Conservation (phyloP, 1,284 basidiomycete species). For the Schizopora paradoxa region DNA sequence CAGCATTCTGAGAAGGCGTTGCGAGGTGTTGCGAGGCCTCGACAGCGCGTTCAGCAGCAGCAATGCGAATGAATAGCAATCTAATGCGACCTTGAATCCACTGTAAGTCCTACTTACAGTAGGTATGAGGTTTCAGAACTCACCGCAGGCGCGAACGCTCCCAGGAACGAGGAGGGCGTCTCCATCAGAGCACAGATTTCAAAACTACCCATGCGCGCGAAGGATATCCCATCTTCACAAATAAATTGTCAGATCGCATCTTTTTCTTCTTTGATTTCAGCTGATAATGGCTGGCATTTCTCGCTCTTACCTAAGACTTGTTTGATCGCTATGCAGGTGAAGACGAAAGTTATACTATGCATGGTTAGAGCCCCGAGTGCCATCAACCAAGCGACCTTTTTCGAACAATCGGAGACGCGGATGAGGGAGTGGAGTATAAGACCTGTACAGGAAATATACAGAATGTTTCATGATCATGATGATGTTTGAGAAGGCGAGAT, state of each 20-base stretch:
- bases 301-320: conserved; percentile 3
- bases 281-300: no score
- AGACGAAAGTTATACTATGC: conserved; percentile 1
- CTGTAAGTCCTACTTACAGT: neutral
- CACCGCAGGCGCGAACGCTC: conserved; percentile 10
- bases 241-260: no score
- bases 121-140: neutral
- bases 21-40: neutral
- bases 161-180: conserved; percentile 8
- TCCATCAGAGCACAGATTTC: conserved; percentile 5
- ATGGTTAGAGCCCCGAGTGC: conserved; percentile 3
- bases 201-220: no score
- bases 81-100: conserved; percentile 5
- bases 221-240: no score
- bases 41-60: conserved; percentile 14
- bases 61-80: conserved; percentile 8
- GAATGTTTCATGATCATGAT: no score
- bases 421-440: no score
- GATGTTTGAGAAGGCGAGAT: no score
- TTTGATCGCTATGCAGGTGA: neutral
- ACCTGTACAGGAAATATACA: no score
- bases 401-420: no score
- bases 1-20: conserved; percentile 7
- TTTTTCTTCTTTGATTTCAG: no score
- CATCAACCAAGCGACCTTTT: conserved; percentile 5